Evolutionary conservation across 2,329 filamentous ascomycete genomes (phyloP), one percentile per base, ranked within the genome.

Genomic region (Calonectria naviculata): DNA sequence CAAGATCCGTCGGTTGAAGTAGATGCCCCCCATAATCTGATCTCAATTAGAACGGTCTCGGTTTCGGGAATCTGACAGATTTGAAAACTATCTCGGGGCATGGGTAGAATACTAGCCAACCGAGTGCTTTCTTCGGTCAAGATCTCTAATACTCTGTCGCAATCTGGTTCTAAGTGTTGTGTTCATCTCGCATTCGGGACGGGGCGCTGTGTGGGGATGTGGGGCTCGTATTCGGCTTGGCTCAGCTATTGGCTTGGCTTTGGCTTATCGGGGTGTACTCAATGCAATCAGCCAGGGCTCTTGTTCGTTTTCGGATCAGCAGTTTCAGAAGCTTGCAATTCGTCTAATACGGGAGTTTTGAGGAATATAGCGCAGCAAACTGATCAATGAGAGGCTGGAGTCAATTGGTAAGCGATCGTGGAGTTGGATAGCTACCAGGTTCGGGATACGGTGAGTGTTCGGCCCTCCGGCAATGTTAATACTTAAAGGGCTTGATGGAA

Each of bases 231-330:
- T 73, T 73, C 71, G 71, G 24, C 38, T 58, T 26, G 34, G 24
- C 19, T 15, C 15, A 19, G 44, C 46, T 36, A 24, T 21, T 46
- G 19, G 26, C 21, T 46, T 21, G 24, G 31, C 34, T 41, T 24
- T 36, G 34, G 34, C 34, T 36, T 36, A 61, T 42, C 24, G 15
- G 29, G 46, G 13, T 63, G 44, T 38, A 36, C 54, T 36, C 4
- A 19, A 31, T n/a, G 36, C 46, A 26, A 28, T 26, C 29, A 70
- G 15, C 34, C 44, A 31, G 41, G 24, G 19, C 34, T 73, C 71
- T 73, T 73, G 68, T 73, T 73, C 71, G 71, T 73, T 34, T 73
- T 73, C 71, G 71, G 54, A 64, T 67, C 58, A 10, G 19, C 12
- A 13, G 31, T 28, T 52, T 31, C 61, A n/a, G 12, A 38, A 26